Evolutionary conservation across 495 filamentous ascomycete species (phyloP), one percentile per base, ranked within the genome.

Genomic region (Jackrogersella minutella): DNA sequence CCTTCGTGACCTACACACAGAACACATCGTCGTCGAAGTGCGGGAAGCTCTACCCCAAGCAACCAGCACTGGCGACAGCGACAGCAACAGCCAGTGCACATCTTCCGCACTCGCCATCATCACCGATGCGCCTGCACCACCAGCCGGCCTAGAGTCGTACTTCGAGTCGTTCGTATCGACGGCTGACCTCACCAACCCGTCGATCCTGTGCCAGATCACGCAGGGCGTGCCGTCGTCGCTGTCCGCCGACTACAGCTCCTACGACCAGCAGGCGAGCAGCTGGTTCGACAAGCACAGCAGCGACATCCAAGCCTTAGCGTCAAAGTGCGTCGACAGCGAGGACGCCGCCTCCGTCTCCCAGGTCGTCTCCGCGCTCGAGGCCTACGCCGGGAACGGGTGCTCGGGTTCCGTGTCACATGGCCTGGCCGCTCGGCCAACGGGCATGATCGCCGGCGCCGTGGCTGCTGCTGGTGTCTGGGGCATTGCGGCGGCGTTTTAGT

Each of bases 1-100:
- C 10, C 16, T 69, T 0, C 41, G 26, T 21, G 19, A 49, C 47
- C 50, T 69, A 17, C 47, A 51, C 43, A 4, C 7, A 8, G 61
- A 64, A 28, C 49, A 30, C 30, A 43, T 64, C 8, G 61, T 69
- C 0, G 50, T 69, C 37, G 66, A 69, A 44, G 66, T 69, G 30
- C 66, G 66, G 39, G 34, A 69, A 21, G 61, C 31, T 2, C 30
- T 36, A 13, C 0, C 22, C 49, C 22, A 11, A 30, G 13, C 1
- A 30, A 22, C 16, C 30, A 52, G 16, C 30, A 11, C 1, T 22
- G n/a, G 2, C 22, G 24, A 34, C 26, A 19, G 4, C 28, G n/a
- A 17, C 47, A 31, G 26, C 47, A 11, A 7, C 26, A 14, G 3
- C 30, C 53, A 33, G 36, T 69, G 66, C 28, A 0, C 17, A 0